Evolutionary conservation across 495 filamentous ascomycete genomes (phyloP), one percentile per base, ranked within the genome.

Genomic region (Penicillium paxilli): DNA sequence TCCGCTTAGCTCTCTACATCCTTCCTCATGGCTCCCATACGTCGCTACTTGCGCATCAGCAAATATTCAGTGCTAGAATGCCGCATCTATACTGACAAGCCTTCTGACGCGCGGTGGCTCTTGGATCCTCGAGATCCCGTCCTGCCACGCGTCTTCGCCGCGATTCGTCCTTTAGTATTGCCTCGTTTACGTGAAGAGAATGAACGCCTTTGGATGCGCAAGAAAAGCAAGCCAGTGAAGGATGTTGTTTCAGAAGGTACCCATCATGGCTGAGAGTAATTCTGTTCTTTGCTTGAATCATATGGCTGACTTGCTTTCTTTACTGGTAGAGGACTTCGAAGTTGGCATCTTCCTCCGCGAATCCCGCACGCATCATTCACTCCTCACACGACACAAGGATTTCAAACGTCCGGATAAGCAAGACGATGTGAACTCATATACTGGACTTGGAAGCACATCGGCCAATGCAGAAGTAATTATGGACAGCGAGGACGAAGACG

Each of bases 51-150:
- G 49, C 80, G 90, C 42, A 92, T 94, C 52, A 89, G 86, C 53
- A 88, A 91, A 65, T 88, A 89, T 70, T 95, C 94, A 16, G 91
- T 96, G 50, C 81, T 98, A 42, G 94, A 98, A 80, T 89, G 87
- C 45, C 90, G 93, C 35, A 93, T 98, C 61, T 98, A 96, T 71
- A 84, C 96, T 40, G 94, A 97, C 52, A 90, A 89, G 51, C 94
- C 94, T 2, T 83, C 88, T 7, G 86, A 95, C 40, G 80, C 86
- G 35, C 77, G 85, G 54, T 98, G 94, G 94, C 85, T 98, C 8
- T 80, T 96, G 41, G 57, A 68, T 44, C 69, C 86, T 16, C 81
- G 84, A 41, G 77, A 89, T 54, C 85, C 87, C 1, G 80, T 91
- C 24, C 81, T 98, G 9, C 87, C 86, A 11, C 87, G 86, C 49